Conservation (phyloP, 805 yeast species). For the Brettanomyces nanus region DNA sequence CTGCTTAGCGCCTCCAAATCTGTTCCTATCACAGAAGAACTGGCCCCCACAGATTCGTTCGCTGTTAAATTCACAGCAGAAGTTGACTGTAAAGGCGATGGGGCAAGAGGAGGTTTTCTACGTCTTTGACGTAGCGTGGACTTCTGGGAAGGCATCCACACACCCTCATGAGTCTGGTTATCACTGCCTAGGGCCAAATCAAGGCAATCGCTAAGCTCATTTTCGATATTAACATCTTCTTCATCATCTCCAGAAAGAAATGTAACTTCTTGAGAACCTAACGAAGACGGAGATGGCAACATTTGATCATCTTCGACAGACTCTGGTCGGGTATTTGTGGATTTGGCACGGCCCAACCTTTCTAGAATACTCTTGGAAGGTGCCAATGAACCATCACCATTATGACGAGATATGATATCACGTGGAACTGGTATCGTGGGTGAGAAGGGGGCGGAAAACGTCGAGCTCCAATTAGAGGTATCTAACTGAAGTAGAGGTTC, state of each 20-base stretch:
- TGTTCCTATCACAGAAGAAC: too few relatives aligned
- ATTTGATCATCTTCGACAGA: constrained; percentile 2
- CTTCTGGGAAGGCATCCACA: constrained; percentile 15
- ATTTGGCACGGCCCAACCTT: background rate
- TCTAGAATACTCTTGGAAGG: constrained; percentile 1
- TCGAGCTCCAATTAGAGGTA: too few relatives aligned
- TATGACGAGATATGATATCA: background rate
- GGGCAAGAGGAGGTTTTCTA: background rate
- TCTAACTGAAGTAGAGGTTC: too few relatives aligned
- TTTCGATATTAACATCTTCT: constrained; percentile 5
- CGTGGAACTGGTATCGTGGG: constrained; percentile 1
- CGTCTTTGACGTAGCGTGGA: background rate
- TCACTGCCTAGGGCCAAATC: constrained; percentile 15
- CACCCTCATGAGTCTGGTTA: constrained; percentile 4
- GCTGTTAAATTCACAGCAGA: too few relatives aligned
- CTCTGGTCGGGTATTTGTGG: constrained; percentile 1
- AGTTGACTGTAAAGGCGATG: background rate
- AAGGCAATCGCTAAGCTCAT: constrained; percentile 15
- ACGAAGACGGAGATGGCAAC: background rate
- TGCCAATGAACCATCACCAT: background rate
- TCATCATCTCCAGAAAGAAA: constrained; percentile 7
- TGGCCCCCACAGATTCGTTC: too few relatives aligned
- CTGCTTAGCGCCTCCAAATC: too few relatives aligned
- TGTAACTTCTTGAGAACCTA: background rate
- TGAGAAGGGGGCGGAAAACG: too few relatives aligned